Evolutionary conservation across 441 rosid genomes (phyloP).

Genomic region (Croton setiger): DNA sequence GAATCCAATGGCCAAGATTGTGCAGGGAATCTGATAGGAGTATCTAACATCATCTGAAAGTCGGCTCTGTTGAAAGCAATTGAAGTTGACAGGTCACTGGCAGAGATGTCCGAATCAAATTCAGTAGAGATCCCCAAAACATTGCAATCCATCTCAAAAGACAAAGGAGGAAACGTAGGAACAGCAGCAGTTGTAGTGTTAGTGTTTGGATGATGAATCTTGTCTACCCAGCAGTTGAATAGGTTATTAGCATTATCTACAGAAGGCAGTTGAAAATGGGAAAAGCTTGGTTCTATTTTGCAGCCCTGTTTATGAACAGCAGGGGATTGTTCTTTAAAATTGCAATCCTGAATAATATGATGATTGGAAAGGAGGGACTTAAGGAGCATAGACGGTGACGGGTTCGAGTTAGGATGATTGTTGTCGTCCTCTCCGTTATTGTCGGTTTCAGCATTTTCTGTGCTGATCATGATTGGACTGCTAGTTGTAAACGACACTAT

Average conservation of each 20-base stretch:
- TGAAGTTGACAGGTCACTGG: constrained; percentile 43
- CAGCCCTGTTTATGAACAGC: constrained; percentile 47
- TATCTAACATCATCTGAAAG: constrained; percentile 48
- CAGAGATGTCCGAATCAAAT: constrained; percentile 19
- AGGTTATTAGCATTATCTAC: constrained; percentile 19
- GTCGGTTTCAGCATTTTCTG: constrained; percentile 14
- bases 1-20: constrained; percentile 47
- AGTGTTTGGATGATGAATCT: constrained; percentile 32
- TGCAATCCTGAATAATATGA: constrained; percentile 40
- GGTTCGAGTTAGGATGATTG: background rate
- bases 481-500: constrained; percentile 16
- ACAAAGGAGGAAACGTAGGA: constrained; percentile 25
- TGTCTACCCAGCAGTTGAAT: constrained; percentile 37
- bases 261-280: constrained; percentile 33
- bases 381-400: constrained; percentile 43
- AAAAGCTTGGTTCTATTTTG: constrained; percentile 50
- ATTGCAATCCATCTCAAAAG: constrained; percentile 44
- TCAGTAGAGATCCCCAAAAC: constrained; percentile 33
- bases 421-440: constrained; percentile 15
- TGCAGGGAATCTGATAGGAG: constrained; percentile 36
- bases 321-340: constrained; percentile 32
- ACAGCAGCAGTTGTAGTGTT: constrained; percentile 11
- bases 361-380: constrained; percentile 47
- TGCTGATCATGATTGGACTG: background rate
- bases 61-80: constrained; percentile 37